Conservation (phyloP, 2,329 filamentous ascomycete genomes). For the Cladosporium sp. region DNA sequence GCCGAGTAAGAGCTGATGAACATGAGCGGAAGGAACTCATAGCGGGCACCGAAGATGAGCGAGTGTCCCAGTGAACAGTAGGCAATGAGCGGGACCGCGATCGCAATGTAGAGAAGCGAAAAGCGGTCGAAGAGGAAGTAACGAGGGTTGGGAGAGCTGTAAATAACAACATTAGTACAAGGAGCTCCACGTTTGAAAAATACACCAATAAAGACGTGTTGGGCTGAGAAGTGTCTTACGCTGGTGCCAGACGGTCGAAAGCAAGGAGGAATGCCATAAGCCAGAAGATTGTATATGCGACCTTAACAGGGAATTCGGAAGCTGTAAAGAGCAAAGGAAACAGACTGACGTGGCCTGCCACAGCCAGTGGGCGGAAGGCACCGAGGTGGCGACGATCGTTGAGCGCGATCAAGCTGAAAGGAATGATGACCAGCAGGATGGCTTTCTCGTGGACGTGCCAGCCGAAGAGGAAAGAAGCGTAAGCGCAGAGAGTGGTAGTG, state of each 20-base stretch:
- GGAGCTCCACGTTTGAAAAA: not conserved
- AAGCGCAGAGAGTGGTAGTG: conserved; percentile 87
- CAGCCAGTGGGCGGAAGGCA: conserved; percentile 87
- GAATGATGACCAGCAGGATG: conserved; percentile 88
- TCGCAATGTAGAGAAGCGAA: conserved; percentile 81
- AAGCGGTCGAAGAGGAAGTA: conserved; percentile 92
- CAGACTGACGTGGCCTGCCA: conserved; percentile 91
- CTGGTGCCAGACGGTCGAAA: conserved; percentile 86
- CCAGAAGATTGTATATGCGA: conserved; percentile 90
- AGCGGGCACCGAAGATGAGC: conserved; percentile 76
- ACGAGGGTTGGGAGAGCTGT: conserved; percentile 68
- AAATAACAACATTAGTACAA: not conserved
- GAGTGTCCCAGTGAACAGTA: conserved; percentile 87
- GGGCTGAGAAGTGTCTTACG: conserved; percentile 46
- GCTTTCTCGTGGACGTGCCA: conserved; percentile 99
- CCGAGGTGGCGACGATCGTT: conserved; percentile 87
- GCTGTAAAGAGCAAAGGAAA: conserved; percentile 92
- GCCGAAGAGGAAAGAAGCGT: conserved; percentile 94
- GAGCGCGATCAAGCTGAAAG: conserved; percentile 89
- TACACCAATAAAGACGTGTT: not conserved
- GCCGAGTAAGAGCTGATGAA: conserved; percentile 94
- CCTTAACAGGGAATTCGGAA: conserved; percentile 92
- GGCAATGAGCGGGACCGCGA: conserved; percentile 83
- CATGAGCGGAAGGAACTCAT: conserved; percentile 94
- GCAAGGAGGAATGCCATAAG: conserved; percentile 79